Conservation (phyloP, 2,329 filamentous ascomycete genomes). For the Chrysoporthe puriensis region DNA sequence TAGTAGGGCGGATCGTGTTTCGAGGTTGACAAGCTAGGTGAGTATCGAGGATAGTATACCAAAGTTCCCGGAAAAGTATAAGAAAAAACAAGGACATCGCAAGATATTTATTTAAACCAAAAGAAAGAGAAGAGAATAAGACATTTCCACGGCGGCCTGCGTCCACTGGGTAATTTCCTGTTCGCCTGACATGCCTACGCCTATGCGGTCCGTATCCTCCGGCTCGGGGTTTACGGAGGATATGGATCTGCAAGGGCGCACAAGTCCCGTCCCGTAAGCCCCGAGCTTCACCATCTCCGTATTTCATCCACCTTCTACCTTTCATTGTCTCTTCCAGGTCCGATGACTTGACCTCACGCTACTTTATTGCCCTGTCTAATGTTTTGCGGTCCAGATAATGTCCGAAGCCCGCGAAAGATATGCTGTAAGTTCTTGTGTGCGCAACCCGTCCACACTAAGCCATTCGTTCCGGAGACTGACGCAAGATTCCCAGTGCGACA, state of each 20-base stretch:
- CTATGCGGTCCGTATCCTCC: background rate
- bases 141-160: background rate
- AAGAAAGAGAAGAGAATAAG: background rate
- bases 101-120: background rate
- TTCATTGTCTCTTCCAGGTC: background rate
- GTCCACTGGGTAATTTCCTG: background rate
- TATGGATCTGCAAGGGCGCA: background rate
- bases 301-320: background rate
- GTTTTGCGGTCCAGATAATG: background rate
- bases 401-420: conserved; percentile 10
- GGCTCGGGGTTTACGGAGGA: conserved; percentile 5
- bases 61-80: too few species aligned
- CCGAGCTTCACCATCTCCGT: conserved; percentile 1
- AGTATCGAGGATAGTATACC: too few species aligned
- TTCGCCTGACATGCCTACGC: background rate
- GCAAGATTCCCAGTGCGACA: background rate
- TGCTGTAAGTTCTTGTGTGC: conserved; percentile 3
- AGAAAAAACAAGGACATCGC: background rate
- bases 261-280: conserved; percentile 1
- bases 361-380: background rate
- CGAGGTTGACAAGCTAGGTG: too few species aligned
- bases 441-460: background rate
- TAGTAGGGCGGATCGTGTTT: too few species aligned
- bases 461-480: background rate
- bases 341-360: too few species aligned